Percentiles rank a stretch among this genome's conserved stretches.
phyloP scores from a whole-genome alignment of 177 flowering plant species.

The Telopea speciosissima region DNA sequence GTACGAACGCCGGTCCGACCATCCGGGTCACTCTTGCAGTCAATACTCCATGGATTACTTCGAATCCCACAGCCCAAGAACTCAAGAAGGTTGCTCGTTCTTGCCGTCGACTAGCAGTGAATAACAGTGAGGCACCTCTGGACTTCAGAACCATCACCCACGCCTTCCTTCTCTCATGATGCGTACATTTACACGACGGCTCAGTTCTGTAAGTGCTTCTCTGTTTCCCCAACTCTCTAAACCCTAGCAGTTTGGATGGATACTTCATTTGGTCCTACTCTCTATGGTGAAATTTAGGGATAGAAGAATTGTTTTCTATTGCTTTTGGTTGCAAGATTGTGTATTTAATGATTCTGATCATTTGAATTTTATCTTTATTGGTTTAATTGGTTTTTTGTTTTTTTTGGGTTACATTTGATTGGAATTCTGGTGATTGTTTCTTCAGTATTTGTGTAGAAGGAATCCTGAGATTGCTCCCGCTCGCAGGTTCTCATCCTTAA shows the following conservation, averaged over 20 bases:
- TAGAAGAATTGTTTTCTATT: too few relatives aligned
- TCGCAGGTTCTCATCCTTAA: background rate
- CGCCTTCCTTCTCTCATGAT: background rate
- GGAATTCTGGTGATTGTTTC: background rate
- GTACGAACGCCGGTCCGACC: too few relatives aligned
- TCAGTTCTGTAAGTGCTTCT: background rate
- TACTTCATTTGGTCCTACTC: background rate
- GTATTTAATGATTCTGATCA: background rate
- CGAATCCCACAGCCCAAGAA: too few relatives aligned
- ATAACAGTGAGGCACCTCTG: too few relatives aligned
- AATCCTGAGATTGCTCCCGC: background rate
- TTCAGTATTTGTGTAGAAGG: background rate
- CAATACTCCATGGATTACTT: too few relatives aligned
- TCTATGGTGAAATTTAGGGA: background rate
- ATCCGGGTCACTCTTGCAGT: too few relatives aligned
- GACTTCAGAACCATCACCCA: too few relatives aligned
- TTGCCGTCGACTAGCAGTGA: too few relatives aligned
- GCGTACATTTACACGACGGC: background rate
- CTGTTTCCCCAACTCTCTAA: background rate
- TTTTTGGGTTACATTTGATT: too few relatives aligned
- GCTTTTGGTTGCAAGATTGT: background rate
- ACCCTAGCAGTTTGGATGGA: background rate
- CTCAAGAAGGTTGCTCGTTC: too few relatives aligned
- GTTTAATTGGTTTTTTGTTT: background rate
- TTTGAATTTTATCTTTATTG: background rate